These are phyloP conservation scores for Exophiala phaeomuriformis DNA, from an alignment of 2,329 filamentous ascomycete species.

Conservation along the genomic window DNA sequence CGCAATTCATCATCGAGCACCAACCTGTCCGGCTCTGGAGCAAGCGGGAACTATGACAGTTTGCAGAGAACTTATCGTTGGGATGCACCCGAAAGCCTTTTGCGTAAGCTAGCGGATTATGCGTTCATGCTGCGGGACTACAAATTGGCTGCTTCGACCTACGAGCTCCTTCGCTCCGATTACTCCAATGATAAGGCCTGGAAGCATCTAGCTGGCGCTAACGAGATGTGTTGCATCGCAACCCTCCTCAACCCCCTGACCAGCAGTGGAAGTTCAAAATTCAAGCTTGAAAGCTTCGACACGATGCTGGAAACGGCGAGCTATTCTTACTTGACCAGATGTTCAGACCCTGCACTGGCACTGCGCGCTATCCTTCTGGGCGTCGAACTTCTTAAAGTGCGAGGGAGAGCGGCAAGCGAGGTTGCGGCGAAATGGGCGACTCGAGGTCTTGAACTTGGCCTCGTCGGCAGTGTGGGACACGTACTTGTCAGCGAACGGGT, in stretches of 20 bases:
- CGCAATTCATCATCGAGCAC: slow-evolving; percentile 52
- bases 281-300: slow-evolving; percentile 71
- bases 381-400: slow-evolving; percentile 72
- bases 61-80: slow-evolving; percentile 73
- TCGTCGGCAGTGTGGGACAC: slow-evolving; percentile 61
- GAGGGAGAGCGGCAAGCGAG: slow-evolving; percentile 72
- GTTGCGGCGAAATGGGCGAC: slow-evolving; percentile 81
- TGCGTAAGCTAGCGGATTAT: slow-evolving; percentile 91
- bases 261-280: slow-evolving; percentile 64
- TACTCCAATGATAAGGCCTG: slow-evolving; percentile 95
- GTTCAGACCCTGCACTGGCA: slow-evolving; percentile 69
- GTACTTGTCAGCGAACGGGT: slow-evolving; percentile 80
- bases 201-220: slow-evolving; percentile 86
- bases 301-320: slow-evolving; percentile 81
- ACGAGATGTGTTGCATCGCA: slow-evolving; percentile 89
- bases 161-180: slow-evolving; percentile 80
- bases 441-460: slow-evolving; percentile 67
- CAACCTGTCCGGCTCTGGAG: slow-evolving; percentile 39
- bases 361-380: slow-evolving; percentile 68
- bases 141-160: slow-evolving; percentile 85
- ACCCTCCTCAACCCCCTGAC: slow-evolving; percentile 66
- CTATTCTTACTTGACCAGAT: slow-evolving; percentile 87
- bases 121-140: slow-evolving; percentile 95
- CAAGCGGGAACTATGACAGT: slow-evolving; percentile 63
- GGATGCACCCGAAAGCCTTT: slow-evolving; percentile 77